Base-by-base conservation (phyloP, 176 grass and related monocot species). In the Bonia amplexicaulis region DNA sequence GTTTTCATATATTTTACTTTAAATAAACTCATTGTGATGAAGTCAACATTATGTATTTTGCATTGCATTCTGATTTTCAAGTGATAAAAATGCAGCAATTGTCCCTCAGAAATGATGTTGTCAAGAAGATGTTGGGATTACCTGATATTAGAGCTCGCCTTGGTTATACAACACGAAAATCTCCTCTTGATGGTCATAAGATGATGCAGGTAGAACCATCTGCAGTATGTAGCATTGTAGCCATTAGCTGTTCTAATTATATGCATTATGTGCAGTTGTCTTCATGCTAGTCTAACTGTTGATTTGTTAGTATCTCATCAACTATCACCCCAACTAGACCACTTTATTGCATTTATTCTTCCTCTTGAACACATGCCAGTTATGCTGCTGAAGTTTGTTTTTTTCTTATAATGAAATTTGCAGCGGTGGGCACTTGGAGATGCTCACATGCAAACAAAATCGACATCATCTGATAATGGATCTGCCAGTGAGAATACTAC, bases 51-150 rank as follows among this genome's bases (percentile, higher is more conserved):
- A 16, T 17, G 55, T 77, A 60, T 54, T 85, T 79, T 74, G 53
- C 7, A 40, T 82, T 60, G 14, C 73, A 48, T 77, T 83, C 78
- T 92, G 17, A 92, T 84, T 55, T 85, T 87, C 7, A 57, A 79
- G 71, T 72, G 25, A 39, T 90, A 66, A 73, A 84, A 74, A 54
- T 81, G 87, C 91, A 98, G 95, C 91, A 92, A 87, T 92, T 98
- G 37, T 80, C 85, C 71, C 83, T 98, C 27, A 91, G 48, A 87
- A 98, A 98, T 82, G 69, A 64, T 63, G 69, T 48, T 88, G 69
- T 87, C 42, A 35, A 59, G 57, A 85, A 76, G 53, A 82, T 87
- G 70, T 85, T 95, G 84, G 87, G 89, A 51, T 86, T 98, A 74
- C 91, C 87, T 73, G 68, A 85, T 87, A 71, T 27, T 79, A 80